A percentile compares a stretch with the other conserved stretches of the same genome.
These are phyloP conservation scores for Plasmodium inui DNA, from an alignment of 169 alveolate genomes.

Conservation along the genomic window DNA sequence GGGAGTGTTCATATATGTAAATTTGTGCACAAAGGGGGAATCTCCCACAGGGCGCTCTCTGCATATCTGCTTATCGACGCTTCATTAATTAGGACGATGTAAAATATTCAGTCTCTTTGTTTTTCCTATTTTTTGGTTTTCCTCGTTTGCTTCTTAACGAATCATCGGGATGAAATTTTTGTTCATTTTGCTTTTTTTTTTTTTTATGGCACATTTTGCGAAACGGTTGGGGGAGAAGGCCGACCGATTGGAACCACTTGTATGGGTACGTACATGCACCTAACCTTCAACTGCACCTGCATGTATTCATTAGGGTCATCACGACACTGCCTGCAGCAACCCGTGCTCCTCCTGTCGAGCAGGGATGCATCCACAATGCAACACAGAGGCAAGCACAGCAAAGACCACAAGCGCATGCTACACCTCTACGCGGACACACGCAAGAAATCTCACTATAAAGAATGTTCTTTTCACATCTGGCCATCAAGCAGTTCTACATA, in stretches of 20 bases:
- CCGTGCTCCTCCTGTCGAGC: neutral
- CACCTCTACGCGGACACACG: neutral
- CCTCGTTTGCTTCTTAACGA: neutral
- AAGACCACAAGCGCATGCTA: neutral
- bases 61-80: neutral
- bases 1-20: neutral
- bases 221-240: neutral
- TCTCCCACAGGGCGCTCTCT: neutral
- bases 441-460: neutral
- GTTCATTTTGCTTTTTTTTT: neutral
- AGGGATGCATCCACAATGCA: neutral
- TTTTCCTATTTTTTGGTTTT: neutral
- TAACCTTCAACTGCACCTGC: neutral
- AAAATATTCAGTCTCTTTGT: neutral
- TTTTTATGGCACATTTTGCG: neutral
- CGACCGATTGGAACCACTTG: neutral
- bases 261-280: neutral
- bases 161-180: neutral
- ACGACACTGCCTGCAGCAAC: neutral
- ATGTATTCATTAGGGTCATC: neutral
- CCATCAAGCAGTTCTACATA: neutral
- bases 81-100: neutral
- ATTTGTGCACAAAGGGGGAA: neutral
- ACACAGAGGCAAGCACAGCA: neutral
- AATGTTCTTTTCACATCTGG: neutral